Evolutionary conservation across 331 rosid species (phyloP).

Genomic region (Malus hybrid): DNA sequence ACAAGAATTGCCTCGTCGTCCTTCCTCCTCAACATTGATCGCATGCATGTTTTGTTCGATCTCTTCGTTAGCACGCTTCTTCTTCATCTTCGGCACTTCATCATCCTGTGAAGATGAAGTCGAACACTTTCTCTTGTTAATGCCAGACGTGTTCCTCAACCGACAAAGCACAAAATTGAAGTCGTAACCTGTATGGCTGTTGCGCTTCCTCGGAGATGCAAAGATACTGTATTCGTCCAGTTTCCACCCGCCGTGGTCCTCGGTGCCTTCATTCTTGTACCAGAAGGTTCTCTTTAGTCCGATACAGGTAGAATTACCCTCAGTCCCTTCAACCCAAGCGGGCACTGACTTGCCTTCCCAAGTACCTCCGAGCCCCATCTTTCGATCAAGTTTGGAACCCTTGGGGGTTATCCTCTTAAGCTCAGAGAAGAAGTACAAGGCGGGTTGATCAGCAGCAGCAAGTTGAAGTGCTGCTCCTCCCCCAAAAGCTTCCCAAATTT

Average conservation of each 20-base stretch:
- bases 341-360: not conserved
- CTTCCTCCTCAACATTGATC: no score
- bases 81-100: not conserved
- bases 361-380: not conserved
- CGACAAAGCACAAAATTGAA: not conserved
- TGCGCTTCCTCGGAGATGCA: not conserved
- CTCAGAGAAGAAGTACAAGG: not conserved
- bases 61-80: no score
- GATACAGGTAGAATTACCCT: not conserved
- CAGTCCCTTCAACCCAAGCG: not conserved
- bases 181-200: not conserved
- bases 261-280: not conserved
- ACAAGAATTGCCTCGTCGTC: no score
- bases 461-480: not conserved
- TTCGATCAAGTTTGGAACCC: not conserved
- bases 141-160: not conserved
- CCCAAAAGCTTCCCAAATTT: not conserved
- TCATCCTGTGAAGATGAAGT: not conserved
- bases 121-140: no score
- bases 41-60: no score
- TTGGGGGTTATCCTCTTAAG: not conserved
- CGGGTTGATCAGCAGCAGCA: not conserved
- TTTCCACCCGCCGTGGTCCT: not conserved
- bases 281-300: not conserved
- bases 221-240: not conserved